Evolutionary conservation across 805 yeast species (phyloP).

Genomic region (Suhomyces sp.): DNA sequence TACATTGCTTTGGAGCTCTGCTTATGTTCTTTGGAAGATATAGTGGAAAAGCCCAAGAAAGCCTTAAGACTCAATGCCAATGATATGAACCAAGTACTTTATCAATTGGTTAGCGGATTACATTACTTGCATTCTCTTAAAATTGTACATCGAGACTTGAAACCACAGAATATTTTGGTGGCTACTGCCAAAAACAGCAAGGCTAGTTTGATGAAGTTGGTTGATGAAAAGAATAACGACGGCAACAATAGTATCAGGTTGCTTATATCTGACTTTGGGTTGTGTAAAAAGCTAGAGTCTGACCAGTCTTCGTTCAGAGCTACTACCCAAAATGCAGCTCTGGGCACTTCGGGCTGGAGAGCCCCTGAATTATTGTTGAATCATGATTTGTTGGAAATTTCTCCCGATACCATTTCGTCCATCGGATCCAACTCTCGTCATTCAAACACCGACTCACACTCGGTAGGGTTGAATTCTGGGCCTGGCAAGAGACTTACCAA

Average conservation of each 20-base stretch:
- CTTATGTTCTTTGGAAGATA: constrained; percentile 82
- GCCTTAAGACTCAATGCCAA: constrained; percentile 34
- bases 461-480: constrained; percentile 3
- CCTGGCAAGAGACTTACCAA: constrained; percentile 64
- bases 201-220: constrained; percentile 11
- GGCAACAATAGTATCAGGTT: constrained; percentile 46
- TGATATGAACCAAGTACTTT: constrained; percentile 52
- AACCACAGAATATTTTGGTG: constrained; percentile 89
- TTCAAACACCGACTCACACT: constrained; percentile 8
- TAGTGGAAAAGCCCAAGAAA: constrained; percentile 55
- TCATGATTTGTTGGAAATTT: constrained; percentile 35
- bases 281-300: constrained; percentile 85
- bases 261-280: constrained; percentile 91
- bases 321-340: constrained; percentile 84
- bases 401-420: constrained; percentile 37
- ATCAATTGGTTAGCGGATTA: constrained; percentile 80
- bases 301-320: constrained; percentile 94
- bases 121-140: constrained; percentile 84
- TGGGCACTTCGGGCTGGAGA: constrained; percentile 96
- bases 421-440: constrained; percentile 16
- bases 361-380: constrained; percentile 80
- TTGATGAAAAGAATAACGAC: constrained; percentile 3
- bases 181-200: constrained; percentile 56
- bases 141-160: constrained; percentile 91
- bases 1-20: constrained; percentile 94